Evolutionary conservation across 2,329 filamentous ascomycete species (phyloP).

Genomic region (Sporothrix luriei): DNA sequence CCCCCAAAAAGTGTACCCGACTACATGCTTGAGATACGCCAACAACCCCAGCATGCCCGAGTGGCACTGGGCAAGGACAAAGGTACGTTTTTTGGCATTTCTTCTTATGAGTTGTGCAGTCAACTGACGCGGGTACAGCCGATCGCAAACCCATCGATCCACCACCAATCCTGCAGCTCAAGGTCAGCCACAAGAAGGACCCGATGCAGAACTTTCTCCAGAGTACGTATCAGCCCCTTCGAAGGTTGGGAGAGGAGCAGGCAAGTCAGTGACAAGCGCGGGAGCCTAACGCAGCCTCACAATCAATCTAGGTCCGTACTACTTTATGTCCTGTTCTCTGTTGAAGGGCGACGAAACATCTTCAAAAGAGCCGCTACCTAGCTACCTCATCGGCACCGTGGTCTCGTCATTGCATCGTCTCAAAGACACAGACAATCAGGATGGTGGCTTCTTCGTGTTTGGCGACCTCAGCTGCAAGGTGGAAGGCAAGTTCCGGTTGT

Average conservation of each 20-base stretch:
- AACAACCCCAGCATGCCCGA: slow-evolving; percentile 68
- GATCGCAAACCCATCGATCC: slow-evolving; percentile 87
- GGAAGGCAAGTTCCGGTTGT: slow-evolving; percentile 71
- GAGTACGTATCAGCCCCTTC: slow-evolving; percentile 53
- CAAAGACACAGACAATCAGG: slow-evolving; percentile 75
- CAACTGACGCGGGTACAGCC: slow-evolving; percentile 41
- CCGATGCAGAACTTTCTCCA: slow-evolving; percentile 53
- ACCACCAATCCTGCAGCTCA: slow-evolving; percentile 77
- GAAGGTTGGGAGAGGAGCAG: neutral
- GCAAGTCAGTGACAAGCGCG: neutral
- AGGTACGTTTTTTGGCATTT: slow-evolving; percentile 51
- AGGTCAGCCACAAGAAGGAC: slow-evolving; percentile 52
- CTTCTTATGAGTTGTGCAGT: neutral
- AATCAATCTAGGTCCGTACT: slow-evolving; percentile 48
- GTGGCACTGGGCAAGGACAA: slow-evolving; percentile 75
- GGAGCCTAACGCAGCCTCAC: neutral
- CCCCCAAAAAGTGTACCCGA: slow-evolving; percentile 34
- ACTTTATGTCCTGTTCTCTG: slow-evolving; percentile 53
- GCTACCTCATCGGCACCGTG: slow-evolving; percentile 68
- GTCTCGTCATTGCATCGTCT: slow-evolving; percentile 81
- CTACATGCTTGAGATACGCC: slow-evolving; percentile 53
- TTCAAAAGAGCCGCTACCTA: slow-evolving; percentile 47
- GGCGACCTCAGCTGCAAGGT: slow-evolving; percentile 79
- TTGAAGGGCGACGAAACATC: slow-evolving; percentile 49
- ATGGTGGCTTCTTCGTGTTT: slow-evolving; percentile 89